Evolutionary conservation across 495 filamentous ascomycete species (phyloP), one percentile per base, ranked within the genome.

Genomic region (Xylaria curta): DNA sequence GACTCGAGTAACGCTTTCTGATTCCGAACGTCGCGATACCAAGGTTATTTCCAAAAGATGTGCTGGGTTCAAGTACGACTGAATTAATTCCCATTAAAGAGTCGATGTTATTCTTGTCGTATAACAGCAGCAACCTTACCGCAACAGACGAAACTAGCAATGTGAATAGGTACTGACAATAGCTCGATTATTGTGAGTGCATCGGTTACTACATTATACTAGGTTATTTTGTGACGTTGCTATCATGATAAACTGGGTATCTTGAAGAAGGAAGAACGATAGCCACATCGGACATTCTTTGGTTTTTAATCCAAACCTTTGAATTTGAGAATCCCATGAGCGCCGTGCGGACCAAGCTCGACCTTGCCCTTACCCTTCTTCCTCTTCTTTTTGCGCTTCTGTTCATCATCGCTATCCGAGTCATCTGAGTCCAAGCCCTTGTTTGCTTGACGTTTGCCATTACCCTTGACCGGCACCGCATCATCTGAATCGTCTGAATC

Each of bases 251-350:
- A 58, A n/a, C 31, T 75, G 75, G 77, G 75, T 77, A 78, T 76
- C 75, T 70, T 71, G 56, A 71, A 71, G 38, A 59, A 53, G 28
- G 53, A 66, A 53, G 6, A 69, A 51, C 65, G n/a, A 71, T 49
- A 65, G 66, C 31, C 36, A 49, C 64, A 17, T 38, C 12, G 44
- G 17, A 6, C 26, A 66, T 33, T n/a, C n/a, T n/a, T 66, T 33
- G 28, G 15, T 12, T 82, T 82, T n/a, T 77, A 92, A 81, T 91
- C 90, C 77, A 93, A 70, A 68, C 91, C 91, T 70, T 85, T 82
- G 74, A 93, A 92, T 42, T 84, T 87, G 76, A 91, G 82, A 54
- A 92, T 84, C 51, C 90, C 86, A 67, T 88, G 86, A 73, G 84
- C 88, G 54, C 82, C 80, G 58, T 80, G 79, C 40, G 81, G 82